Conservation (phyloP, 768 basidiomycete species). For the Pseudohyphozyma bogoriensis region DNA sequence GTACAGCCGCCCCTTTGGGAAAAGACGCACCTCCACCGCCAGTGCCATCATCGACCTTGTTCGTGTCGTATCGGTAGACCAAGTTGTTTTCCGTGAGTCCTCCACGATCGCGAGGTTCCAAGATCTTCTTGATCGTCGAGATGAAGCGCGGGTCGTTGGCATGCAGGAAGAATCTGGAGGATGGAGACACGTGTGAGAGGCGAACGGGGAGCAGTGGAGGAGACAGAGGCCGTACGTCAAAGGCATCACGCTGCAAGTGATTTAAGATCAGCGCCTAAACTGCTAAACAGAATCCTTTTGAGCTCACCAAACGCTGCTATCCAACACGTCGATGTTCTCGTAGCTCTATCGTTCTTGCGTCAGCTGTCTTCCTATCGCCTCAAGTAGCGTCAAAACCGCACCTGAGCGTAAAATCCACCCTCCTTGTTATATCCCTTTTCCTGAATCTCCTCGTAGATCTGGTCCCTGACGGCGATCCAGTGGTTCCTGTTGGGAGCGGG, state of each 20-base stretch:
- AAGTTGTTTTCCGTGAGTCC: conserved; percentile 66
- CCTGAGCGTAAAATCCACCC: conserved; percentile 19
- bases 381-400: neutral
- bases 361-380: neutral
- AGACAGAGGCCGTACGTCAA: conserved; percentile 3
- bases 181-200: neutral
- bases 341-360: conserved; percentile 60
- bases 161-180: conserved; percentile 51
- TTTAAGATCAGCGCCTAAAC: conserved; percentile 1
- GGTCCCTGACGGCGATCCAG: conserved; percentile 69
- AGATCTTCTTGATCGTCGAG: conserved; percentile 67
- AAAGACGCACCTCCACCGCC: conserved; percentile 42
- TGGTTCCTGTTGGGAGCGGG: conserved; percentile 46
- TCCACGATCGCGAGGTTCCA: conserved; percentile 79
- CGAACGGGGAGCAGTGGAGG: neutral
- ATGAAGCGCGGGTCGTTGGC: conserved; percentile 71
- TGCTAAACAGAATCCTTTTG: neutral
- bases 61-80: conserved; percentile 81
- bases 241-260: conserved; percentile 21
- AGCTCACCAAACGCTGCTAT: conserved; percentile 63
- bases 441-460: conserved; percentile 89
- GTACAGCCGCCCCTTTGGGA: neutral
- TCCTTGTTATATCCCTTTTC: conserved; percentile 66
- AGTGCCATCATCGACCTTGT: conserved; percentile 79
- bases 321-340: conserved; percentile 62